Evolutionary conservation across 371 early-diverging fungal species (phyloP), one percentile per base, ranked within the genome.

Genomic region (Rhizopus microsporus): DNA sequence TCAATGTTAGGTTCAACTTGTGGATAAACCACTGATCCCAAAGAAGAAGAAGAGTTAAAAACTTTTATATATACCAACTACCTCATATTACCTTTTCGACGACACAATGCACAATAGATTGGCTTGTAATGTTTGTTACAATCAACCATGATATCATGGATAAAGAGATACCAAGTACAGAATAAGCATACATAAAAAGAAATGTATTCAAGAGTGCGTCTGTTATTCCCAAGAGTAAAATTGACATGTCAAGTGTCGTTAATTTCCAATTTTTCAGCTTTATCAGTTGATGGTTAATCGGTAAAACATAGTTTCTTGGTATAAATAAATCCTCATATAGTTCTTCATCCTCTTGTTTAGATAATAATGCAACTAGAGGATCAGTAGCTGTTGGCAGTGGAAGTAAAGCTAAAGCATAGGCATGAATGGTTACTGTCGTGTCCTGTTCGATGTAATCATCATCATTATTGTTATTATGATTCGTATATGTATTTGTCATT

Each of bases 351-450:
- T 56, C 55, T 29, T 38, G 33, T 16, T 46, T 51, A 13, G 49
- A 38, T 38, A 42, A 57, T 5, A 65, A 48, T 4, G 62, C 77
- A 8, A 63, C 62, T 51, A 67, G 54, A 7, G 73, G 71, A 8
- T 64, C 69, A 13, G 67, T 65, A 8, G 63, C 63, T 12, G 63
- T 56, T 3, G 73, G 65, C 29, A 67, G 31, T 10, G 74, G 69
- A 3, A 72, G 48, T 8, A 72, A 50, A 5, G 72, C 72, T 7
- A 75, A 43, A 6, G 72, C 72, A 49, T 60, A 56, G n/a, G 63
- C 64, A 7, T 69, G 63, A 7, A 67, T 47, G 4, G 62, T 53
- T 37, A 16, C 7, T 15, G 13, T n/a, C 29, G 10, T 29, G 30
- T 53, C 34, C 5, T 37, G 40, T 15, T 53, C 54, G 7, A 48